Evolutionary conservation across 2,329 filamentous ascomycete species (phyloP).

Genomic region (Ophiobolus disseminans): DNA sequence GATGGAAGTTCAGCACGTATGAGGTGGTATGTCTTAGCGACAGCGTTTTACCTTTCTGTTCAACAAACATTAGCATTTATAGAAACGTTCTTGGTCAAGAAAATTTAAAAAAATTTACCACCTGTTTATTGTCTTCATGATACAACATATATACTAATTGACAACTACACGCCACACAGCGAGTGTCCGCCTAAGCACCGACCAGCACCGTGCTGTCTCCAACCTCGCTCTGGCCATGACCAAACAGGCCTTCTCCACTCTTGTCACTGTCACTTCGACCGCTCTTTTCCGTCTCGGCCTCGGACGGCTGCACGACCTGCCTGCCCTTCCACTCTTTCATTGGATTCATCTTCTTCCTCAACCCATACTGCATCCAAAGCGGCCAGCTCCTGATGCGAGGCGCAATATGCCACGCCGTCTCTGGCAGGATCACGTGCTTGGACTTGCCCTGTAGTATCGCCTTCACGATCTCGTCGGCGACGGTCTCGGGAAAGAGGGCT

Average conservation of each 20-base stretch:
- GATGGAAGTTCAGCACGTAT: conserved; percentile 26
- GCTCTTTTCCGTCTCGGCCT: conserved; percentile 20
- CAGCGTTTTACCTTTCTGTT: too few relatives aligned
- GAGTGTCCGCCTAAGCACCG: not conserved
- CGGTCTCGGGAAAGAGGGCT: conserved; percentile 65
- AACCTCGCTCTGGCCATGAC: conserved; percentile 10
- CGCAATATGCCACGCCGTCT: conserved; percentile 44
- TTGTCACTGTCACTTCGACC: too few relatives aligned
- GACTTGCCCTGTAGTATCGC: conserved; percentile 66
- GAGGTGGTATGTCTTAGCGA: too few relatives aligned
- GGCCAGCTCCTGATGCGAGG: conserved; percentile 60
- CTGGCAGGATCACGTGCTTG: conserved; percentile 64
- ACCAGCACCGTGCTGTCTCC: conserved; percentile 4
- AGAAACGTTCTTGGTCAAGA: too few relatives aligned
- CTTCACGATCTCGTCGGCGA: conserved; percentile 68
- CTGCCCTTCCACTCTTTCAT: conserved; percentile 48
- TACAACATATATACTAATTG: too few relatives aligned
- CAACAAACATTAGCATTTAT: too few relatives aligned
- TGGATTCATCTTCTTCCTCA: conserved; percentile 53
- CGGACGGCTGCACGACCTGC: conserved; percentile 48
- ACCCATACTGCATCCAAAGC: conserved; percentile 67
- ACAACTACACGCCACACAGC: too few relatives aligned
- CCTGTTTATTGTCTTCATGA: too few relatives aligned
- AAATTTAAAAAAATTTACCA: too few relatives aligned
- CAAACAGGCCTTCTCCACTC: conserved; percentile 37